Base-by-base conservation (phyloP, 495 filamentous ascomycete genomes). In the Hypoxylon lienhwacheense region DNA sequence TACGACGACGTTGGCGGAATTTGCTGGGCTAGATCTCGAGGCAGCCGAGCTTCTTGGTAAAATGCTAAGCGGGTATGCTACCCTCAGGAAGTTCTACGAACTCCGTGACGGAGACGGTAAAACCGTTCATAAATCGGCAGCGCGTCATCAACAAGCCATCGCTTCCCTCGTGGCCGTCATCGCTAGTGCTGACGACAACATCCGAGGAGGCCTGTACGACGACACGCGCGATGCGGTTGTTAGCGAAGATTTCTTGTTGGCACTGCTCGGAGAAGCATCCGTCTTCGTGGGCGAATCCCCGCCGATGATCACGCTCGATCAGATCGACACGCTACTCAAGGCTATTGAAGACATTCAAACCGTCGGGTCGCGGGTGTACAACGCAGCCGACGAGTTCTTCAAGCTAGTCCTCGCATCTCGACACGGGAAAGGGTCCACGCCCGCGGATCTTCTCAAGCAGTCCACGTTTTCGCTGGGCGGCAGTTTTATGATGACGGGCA, bases 31-130 rank as follows among this genome's bases (percentile, higher is more conserved):
- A 12, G 90, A 95, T 66, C 72, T 81, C 26, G 86, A 90, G 59
- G 90, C 88, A 7, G 91, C 91, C 16, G 77, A 83, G 47, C 81
- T 93, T 7, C 75, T 97, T 1, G 87, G 88, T 39, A 85, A 82
- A 52, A 84, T 89, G 64, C 80, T 95, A n/a, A 90, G 86, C 65
- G 91, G 91, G 25, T 97, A 96, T 61, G 91, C 90, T 25, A 91
- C 87, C 0, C 75, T 97, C 4, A 83, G 91, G 11, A 85, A 85
- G 55, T 96, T 91, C 71, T 97, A 95, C 67, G 85, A 91, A 57
- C 80, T 89, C 29, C 83, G 91, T 36, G 91, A 97, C 55, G 78
- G 85, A 53, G 77, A 79, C 28, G 53, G 53, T 45, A 65, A 68
- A 8, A 31, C 53, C 31, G 56, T 35, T 7, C 55, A 63, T 2